These are phyloP conservation scores for Candida pini DNA, from an alignment of 805 yeast genomes.

Conservation along the genomic window DNA sequence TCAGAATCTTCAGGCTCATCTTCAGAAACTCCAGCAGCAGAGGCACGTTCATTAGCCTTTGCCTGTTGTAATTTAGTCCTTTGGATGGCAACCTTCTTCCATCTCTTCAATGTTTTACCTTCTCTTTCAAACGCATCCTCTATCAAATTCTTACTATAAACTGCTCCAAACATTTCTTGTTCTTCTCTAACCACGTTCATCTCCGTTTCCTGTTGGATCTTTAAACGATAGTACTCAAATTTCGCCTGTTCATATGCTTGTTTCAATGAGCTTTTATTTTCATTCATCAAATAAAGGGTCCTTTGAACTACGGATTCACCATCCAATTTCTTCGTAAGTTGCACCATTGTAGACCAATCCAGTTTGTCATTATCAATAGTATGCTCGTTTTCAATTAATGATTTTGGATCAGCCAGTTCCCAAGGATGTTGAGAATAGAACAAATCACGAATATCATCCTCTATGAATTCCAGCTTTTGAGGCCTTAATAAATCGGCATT, in stretches of 20 bases:
- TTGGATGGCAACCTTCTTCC: conserved; percentile 68
- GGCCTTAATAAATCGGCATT: conserved; percentile 43
- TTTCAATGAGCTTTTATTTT: conserved; percentile 32
- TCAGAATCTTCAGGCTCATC: conserved; percentile 1
- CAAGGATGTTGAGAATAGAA: conserved; percentile 96
- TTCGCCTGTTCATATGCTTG: conserved; percentile 84
- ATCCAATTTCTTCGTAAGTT: conserved; percentile 67
- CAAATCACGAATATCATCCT: conserved; percentile 75
- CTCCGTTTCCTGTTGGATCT: conserved; percentile 80
- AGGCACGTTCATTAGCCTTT: conserved; percentile 24
- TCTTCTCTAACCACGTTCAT: conserved; percentile 74
- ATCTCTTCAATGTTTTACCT: conserved; percentile 60
- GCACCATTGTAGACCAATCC: conserved; percentile 80
- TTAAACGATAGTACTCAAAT: conserved; percentile 78
- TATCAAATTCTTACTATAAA: conserved; percentile 54
- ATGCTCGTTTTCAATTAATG: conserved; percentile 70
- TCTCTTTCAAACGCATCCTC: conserved; percentile 69
- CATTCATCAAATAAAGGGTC: conserved; percentile 48
- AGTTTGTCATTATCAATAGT: conserved; percentile 39
- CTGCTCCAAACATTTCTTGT: conserved; percentile 77
- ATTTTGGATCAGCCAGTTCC: conserved; percentile 91
- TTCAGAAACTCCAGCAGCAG: conserved; percentile 20
- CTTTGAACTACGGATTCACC: conserved; percentile 88
- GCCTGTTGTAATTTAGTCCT: conserved; percentile 55
- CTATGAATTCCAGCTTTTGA: conserved; percentile 51